A percentile compares a stretch with the other conserved stretches of the same genome.
phyloP scores from a whole-genome alignment of 257 asterid species.

The Nicotiana undulata region DNA sequence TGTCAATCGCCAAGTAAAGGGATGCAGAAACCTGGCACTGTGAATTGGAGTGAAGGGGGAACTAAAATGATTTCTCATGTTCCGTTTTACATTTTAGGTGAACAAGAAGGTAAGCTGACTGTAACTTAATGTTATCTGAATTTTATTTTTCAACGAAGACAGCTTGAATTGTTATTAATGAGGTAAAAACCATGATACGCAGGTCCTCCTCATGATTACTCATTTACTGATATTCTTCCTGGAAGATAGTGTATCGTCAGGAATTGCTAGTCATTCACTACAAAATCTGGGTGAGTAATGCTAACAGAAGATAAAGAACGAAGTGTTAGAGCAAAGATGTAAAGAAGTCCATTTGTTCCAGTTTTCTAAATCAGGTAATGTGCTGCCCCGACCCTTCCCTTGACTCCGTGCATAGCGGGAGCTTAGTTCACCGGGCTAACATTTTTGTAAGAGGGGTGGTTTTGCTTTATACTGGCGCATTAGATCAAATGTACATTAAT shows the following conservation, averaged over 20 bases:
- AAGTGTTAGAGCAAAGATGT: background rate
- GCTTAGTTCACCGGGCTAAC: no score
- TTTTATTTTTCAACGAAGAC: background rate
- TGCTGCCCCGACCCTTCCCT: no score
- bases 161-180: background rate
- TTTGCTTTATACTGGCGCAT: background rate
- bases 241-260: constrained; percentile 22
- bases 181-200: constrained; percentile 5
- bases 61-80: constrained; percentile 68
- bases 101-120: constrained; percentile 53
- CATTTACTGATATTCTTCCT: constrained; percentile 60
- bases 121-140: background rate
- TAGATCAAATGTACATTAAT: background rate
- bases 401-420: no score
- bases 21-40: constrained; percentile 58
- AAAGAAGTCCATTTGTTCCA: background rate
- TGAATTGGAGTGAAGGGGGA: constrained; percentile 72
- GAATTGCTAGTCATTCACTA: background rate
- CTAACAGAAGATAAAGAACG: background rate
- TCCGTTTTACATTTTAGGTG: constrained; percentile 77
- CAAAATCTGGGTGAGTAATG: background rate
- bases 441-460: background rate
- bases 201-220: constrained; percentile 84
- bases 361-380: no score
- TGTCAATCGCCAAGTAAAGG: constrained; percentile 42